Base-by-base conservation (phyloP, 768 basidiomycete genomes). In the Suillus subaureus region DNA sequence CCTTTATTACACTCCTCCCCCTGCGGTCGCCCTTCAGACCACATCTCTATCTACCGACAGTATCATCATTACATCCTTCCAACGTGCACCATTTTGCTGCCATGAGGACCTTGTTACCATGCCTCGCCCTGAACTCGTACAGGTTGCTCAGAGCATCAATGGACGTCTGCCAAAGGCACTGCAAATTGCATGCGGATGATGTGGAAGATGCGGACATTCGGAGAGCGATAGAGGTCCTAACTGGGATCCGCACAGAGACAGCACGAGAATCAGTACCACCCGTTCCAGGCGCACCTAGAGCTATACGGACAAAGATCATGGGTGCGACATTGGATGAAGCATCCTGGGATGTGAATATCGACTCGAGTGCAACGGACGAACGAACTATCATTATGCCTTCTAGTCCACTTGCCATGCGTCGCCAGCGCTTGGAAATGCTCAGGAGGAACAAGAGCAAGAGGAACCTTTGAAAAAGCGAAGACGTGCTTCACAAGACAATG, bases 41-140 rank as follows among this genome's bases (percentile, higher is more conserved):
- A 85, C 88, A 64, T 82, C 84, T 35, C 61, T 71, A 65, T 71
- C 74, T 18, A 75, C 83, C 2, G 84, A 87, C 68, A 86, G 84
- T 9, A 78, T 91, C 49, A 80, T 91, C 45, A 85, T 91, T 73
- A 90, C 87, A 0, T 81, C 89, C 7, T 80, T 92, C 15, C 78
- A 82, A 49, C 75, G 74, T 28, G 78, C 84, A 12, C 89, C 89
- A 0, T 92, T 91, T 77, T 89, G 88, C 75, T 90, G 89, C 74
- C 89, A 92, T 71, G 88, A 89, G 66, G 89, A 92, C 68, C 81
- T 91, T 49, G 70, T 90, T 62, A 81, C 84, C 1, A 91, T 92
- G 90, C 70, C 83, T 4, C 85, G 84, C 49, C 54, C 73, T 1
- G 79, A 85, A 65, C 84, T 92, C 52, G 71, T 87, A 55, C 73